Evolutionary conservation across 2,329 filamentous ascomycete species (phyloP), one percentile per base, ranked within the genome.

Genomic region (Cladosporium sphaerospermum): DNA sequence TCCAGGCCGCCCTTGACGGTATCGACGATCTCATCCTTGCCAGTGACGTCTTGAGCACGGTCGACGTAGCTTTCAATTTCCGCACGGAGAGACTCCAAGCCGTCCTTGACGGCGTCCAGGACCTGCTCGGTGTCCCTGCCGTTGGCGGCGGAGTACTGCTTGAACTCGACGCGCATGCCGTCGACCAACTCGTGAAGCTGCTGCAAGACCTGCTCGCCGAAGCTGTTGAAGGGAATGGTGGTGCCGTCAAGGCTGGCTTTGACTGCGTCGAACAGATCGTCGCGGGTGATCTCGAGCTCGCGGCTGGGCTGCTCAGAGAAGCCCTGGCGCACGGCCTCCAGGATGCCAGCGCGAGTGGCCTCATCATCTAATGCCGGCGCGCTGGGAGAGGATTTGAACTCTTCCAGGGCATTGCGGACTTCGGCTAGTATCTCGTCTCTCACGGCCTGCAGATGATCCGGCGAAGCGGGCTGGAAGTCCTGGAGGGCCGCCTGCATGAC

Each of bases 101-200:
- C 90, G 65, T 95, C 89, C 61, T 89, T 92, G 41, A 95, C 85
- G 1, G 89, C 88, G 67, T 93, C 88, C 4, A 96, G 76, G 10
- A 95, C 84, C 67, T 96, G 89, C 67, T 96, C 90, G 0, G 89
- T 92, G 65, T 93, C 89, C 54, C 84, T 80, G 39, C 86, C 88
- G 61, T 84, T 88, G 57, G 86, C 85, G 3, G 87, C 82, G 16
- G 89, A 85, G 60, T 89, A 92, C 62, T 92, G 82, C 67, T 91
- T 90, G 67, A 86, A 82, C 60, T 85, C 81, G 4, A 73, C 73
- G 54, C 80, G 81, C 75, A 85, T 83, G 39, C 77, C 77, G 36
- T 82, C 75, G 19, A 85, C 71, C 34, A 85, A 70, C 31, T 78
- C 75, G 52, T 83, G 78, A 45, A 85, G 75, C 41, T 79, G 79